Conservation (phyloP, 768 basidiomycete genomes). For the Amanita pseudoporphyria region DNA sequence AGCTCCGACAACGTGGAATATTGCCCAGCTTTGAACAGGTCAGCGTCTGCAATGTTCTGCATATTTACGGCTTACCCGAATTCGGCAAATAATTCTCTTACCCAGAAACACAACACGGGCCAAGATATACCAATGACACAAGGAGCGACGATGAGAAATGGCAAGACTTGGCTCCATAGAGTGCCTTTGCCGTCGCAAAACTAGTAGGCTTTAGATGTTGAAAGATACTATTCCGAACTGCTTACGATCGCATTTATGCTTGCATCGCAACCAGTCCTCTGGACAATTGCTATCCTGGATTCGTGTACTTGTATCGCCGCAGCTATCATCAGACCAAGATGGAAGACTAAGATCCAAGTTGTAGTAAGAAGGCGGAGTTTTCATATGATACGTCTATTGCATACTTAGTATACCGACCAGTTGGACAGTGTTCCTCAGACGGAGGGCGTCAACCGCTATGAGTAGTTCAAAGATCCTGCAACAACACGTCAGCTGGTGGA, state of each 20-base stretch:
- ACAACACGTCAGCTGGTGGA: slow-evolving; percentile 1
- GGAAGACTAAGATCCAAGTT: slow-evolving; percentile 46
- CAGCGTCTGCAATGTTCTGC: not conserved
- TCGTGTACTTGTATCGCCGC: slow-evolving; percentile 72
- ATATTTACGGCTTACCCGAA: slow-evolving; percentile 51
- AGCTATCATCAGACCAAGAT: slow-evolving; percentile 62
- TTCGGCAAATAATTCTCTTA: slow-evolving; percentile 64
- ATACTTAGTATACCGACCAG: slow-evolving; percentile 62
- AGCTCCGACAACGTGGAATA: slow-evolving; percentile 84
- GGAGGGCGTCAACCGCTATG: slow-evolving; percentile 79
- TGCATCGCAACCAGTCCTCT: slow-evolving; percentile 23
- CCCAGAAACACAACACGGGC: slow-evolving; percentile 57
- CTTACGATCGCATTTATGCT: slow-evolving; percentile 29
- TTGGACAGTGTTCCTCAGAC: slow-evolving; percentile 71
- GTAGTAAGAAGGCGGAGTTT: not conserved
- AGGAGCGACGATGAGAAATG: slow-evolving; percentile 66
- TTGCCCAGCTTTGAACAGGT: slow-evolving; percentile 57
- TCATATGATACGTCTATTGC: slow-evolving; percentile 13
- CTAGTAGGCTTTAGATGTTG: slow-evolving; percentile 20
- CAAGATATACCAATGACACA: slow-evolving; percentile 59
- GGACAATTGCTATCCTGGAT: slow-evolving; percentile 53
- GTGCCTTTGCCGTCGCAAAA: slow-evolving; percentile 38
- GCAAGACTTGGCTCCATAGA: slow-evolving; percentile 50
- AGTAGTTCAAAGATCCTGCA: slow-evolving; percentile 69
- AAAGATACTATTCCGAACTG: not conserved